Percentiles rank a stretch among this genome's conserved stretches.
phyloP scores from a whole-genome alignment of 2,329 filamentous ascomycete species.

The Trichoderma simmonsii region DNA sequence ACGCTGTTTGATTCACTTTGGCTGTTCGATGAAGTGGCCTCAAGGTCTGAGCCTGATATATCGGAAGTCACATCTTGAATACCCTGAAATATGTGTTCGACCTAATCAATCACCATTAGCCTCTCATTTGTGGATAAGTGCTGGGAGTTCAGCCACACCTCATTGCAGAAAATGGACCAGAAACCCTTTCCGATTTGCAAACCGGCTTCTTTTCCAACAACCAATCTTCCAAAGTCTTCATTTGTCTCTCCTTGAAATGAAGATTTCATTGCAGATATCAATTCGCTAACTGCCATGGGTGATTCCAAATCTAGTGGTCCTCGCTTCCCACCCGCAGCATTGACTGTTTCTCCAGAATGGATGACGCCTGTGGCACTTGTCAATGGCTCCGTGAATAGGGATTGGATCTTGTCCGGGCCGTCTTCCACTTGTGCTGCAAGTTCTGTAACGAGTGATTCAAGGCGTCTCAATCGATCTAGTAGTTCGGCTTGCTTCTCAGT shows the following conservation, averaged over 20 bases:
- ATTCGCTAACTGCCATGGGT: background rate
- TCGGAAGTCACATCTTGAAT: background rate
- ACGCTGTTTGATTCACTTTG: background rate
- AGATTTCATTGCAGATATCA: background rate
- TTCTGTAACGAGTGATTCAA: slow-evolving; percentile 30
- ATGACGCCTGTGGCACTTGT: background rate
- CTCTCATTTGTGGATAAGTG: background rate
- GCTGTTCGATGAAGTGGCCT: background rate
- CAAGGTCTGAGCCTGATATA: background rate
- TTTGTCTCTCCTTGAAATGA: background rate
- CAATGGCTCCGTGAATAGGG: background rate
- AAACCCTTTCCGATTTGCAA: slow-evolving; percentile 31
- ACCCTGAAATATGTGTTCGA: background rate
- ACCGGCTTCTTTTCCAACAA: background rate
- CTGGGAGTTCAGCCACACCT: slow-evolving; percentile 21
- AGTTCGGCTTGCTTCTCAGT: background rate
- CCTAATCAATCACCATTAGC: background rate
- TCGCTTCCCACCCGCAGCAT: background rate
- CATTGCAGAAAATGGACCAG: slow-evolving; percentile 33
- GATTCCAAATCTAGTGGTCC: background rate
- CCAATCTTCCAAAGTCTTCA: slow-evolving; percentile 12
- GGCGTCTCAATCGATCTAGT: slow-evolving; percentile 22
- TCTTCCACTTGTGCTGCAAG: slow-evolving; percentile 10
- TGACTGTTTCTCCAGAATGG: background rate
- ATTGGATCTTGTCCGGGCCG: background rate